Percentiles rank a stretch among this genome's conserved stretches.
Conservation (phyloP, 768 basidiomycete genomes). For the Mycena amicta region DNA sequence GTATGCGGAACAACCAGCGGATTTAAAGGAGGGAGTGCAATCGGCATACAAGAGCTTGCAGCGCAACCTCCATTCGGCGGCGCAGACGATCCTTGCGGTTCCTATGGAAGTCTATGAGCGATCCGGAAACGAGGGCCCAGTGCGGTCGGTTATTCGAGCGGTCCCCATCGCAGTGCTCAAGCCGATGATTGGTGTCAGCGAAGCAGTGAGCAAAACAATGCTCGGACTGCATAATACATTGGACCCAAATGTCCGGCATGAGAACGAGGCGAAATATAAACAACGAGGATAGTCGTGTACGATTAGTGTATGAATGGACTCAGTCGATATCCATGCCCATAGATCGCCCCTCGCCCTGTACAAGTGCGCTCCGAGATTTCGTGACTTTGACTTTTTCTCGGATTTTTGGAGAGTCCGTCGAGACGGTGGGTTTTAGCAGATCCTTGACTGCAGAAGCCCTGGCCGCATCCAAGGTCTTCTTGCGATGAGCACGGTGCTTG, state of each 20-base stretch:
- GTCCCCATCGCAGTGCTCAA: constrained; percentile 97
- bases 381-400: constrained; percentile 81
- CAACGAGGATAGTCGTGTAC: constrained; percentile 41
- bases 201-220: constrained; percentile 94
- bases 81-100: constrained; percentile 96
- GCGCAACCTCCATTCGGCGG: constrained; percentile 87
- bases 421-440: constrained; percentile 63
- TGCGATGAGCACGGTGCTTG: constrained; percentile 74
- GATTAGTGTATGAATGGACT: constrained; percentile 27
- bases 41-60: constrained; percentile 89
- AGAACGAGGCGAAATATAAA: constrained; percentile 95
- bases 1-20: constrained; percentile 89
- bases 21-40: constrained; percentile 85
- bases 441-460: constrained; percentile 54
- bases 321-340: constrained; percentile 93
- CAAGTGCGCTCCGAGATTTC: constrained; percentile 70
- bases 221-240: constrained; percentile 91
- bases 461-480: constrained; percentile 60
- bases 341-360: constrained; percentile 80
- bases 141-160: constrained; percentile 92
- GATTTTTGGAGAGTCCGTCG: constrained; percentile 48
- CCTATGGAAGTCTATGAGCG: constrained; percentile 99
- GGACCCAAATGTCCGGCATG: constrained; percentile 80
- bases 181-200: constrained; percentile 97
- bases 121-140: constrained; percentile 91